These are phyloP conservation scores for Fusarium dimerum DNA, from an alignment of 2,329 filamentous ascomycete species.

Conservation along the genomic window DNA sequence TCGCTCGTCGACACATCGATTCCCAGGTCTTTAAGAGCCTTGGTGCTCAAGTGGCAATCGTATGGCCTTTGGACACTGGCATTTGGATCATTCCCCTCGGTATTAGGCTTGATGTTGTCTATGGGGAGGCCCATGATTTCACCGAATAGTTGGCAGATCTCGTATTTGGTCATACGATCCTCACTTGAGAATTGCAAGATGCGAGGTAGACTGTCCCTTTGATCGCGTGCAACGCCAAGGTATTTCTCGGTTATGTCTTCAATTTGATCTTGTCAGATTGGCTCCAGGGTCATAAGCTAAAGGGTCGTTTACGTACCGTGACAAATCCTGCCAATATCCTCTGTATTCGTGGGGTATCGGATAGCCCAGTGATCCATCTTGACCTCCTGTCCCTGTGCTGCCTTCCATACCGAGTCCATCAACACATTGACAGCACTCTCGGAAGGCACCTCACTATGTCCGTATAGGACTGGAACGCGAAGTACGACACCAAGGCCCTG, in stretches of 20 bases:
- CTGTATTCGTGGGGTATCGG: conserved; percentile 85
- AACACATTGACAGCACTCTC: conserved; percentile 86
- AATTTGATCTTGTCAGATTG: not conserved
- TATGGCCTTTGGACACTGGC: conserved; percentile 77
- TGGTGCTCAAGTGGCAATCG: conserved; percentile 84
- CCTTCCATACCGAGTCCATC: conserved; percentile 74
- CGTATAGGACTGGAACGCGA: conserved; percentile 83
- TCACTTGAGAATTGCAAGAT: conserved; percentile 87
- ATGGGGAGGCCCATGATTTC: conserved; percentile 77
- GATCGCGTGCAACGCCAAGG: conserved; percentile 46
- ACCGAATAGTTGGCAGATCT: conserved; percentile 77
- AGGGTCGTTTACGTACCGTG: conserved; percentile 49
- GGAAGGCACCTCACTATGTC: conserved; percentile 65
- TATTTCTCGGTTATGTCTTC: conserved; percentile 73
- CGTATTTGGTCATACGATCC: conserved; percentile 84
- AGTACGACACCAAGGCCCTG: conserved; percentile 66
- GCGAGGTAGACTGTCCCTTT: conserved; percentile 58
- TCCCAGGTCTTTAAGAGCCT: conserved; percentile 68
- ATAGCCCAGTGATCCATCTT: conserved; percentile 86
- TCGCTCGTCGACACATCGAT: conserved; percentile 74
- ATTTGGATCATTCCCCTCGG: conserved; percentile 70
- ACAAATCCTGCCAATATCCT: conserved; percentile 80
- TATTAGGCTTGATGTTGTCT: conserved; percentile 67
- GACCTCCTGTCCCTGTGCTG: conserved; percentile 59
- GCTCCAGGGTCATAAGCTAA: not conserved